These are phyloP conservation scores for Puccinia novopanici DNA, from an alignment of 1,284 basidiomycete species.

Conservation along the genomic window DNA sequence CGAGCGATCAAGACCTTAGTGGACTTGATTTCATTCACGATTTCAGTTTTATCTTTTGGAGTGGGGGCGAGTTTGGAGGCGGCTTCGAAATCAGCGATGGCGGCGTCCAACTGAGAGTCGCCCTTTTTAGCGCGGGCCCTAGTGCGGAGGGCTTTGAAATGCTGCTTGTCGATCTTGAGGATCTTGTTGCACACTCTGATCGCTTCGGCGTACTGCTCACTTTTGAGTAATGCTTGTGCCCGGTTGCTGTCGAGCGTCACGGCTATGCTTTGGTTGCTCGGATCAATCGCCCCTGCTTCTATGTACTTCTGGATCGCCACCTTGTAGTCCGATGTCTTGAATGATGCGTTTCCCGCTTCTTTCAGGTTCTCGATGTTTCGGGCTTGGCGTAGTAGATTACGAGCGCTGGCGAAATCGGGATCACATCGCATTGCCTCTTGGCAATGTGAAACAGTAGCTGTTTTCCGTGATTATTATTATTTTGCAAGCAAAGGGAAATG, in stretches of 20 bases:
- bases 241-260: conserved; percentile 37
- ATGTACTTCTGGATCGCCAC: conserved; percentile 72
- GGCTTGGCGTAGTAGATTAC: conserved; percentile 71
- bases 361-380: conserved; percentile 78
- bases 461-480: conserved; percentile 70
- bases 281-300: conserved; percentile 62
- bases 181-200: conserved; percentile 26
- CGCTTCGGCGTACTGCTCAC: neutral
- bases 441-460: conserved; percentile 72
- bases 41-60: conserved; percentile 33
- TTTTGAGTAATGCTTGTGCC: conserved; percentile 35
- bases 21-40: conserved; percentile 13
- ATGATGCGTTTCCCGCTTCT: conserved; percentile 77
- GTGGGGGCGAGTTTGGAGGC: conserved; percentile 25
- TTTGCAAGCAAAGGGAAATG: conserved; percentile 57
- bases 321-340: conserved; percentile 68
- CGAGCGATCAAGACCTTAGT: conserved; percentile 29
- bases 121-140: conserved; percentile 32
- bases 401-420: conserved; percentile 73
- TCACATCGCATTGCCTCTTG: conserved; percentile 75
- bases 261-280: neutral
- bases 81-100: conserved; percentile 24
- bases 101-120: conserved; percentile 4
- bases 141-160: conserved; percentile 38
- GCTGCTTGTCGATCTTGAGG: conserved; percentile 29